Base-by-base conservation (phyloP, 1,284 basidiomycete genomes). In the Amylostereum areolatum region DNA sequence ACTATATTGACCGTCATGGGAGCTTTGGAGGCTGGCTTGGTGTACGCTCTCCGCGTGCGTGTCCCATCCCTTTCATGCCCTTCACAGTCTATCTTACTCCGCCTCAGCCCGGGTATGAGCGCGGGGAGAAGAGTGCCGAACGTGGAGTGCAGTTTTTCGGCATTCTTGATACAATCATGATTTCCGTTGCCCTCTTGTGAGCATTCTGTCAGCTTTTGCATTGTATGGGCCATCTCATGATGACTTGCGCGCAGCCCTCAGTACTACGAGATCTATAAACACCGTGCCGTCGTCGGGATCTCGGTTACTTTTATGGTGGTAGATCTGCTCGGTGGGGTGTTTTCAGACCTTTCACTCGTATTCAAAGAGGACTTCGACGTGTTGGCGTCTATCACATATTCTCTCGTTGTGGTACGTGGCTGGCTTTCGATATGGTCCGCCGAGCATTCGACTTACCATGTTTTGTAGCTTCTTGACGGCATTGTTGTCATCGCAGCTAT, bases 261-360 rank as follows among this genome's bases (percentile, higher is more conserved):
- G 60, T 82, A 77, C 52, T 74, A 71, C 56, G 88, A 91, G 62
- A 92, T 92, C 40, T 85, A 78, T 67, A 77, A 77, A 55, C 72
- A 73, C 55, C 71, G 71, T 54, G 81, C 89, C 61, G 89, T 92
- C 40, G 66, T 83, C 29, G 89, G 89, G 4, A 82, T 93, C 51
- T 87, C 83, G 1, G 66, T 87, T 44, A 41, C 71, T 3, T 91
- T 92, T 67, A 84, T 92, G 70, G 56, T 68, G 1, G 72, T 91
- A 46, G 89, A 92, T 62, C 76, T 83, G 47, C 60, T 80, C 12
- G 89, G 89, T 31, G 89, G 84, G 3, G 64, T 92, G 8, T 90
- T 90, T 65, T 80, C 74, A 43, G 73, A 81, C 54, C 66, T 89
- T 7, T 88, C 85, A 27, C 72, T 92, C 33, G 77, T 74, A 24